These are phyloP conservation scores for Sanghuangporus baumii DNA, from an alignment of 1,284 basidiomycete genomes.

Conservation along the genomic window DNA sequence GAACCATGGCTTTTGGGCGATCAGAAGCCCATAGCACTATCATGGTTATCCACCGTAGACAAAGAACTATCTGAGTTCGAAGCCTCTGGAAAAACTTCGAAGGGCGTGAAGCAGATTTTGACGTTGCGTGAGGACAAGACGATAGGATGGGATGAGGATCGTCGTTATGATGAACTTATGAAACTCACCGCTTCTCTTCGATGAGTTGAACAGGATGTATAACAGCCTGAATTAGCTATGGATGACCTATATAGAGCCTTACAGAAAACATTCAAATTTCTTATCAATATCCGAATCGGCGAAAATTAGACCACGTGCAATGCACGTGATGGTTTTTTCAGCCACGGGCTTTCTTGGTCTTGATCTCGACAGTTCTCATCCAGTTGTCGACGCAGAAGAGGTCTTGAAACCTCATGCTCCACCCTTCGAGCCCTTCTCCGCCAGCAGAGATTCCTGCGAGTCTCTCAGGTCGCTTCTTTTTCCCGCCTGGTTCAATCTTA, in stretches of 20 bases:
- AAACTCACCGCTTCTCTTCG: conserved; percentile 26
- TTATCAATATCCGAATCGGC: neutral
- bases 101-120: conserved; percentile 37
- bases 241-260: neutral
- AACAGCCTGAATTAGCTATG: neutral
- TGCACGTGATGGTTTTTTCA: neutral
- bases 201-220: neutral
- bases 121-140: conserved; percentile 42
- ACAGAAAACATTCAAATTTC: neutral
- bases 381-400: too few relatives aligned
- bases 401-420: neutral
- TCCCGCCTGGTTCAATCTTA: conserved; percentile 5
- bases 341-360: too few relatives aligned
- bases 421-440: neutral
- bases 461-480: conserved; percentile 6
- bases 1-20: conserved; percentile 31
- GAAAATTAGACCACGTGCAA: neutral
- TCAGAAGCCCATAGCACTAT: conserved; percentile 41
- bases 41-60: conserved; percentile 46
- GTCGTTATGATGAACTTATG: conserved; percentile 43
- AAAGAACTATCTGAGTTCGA: conserved; percentile 36
- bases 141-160: conserved; percentile 52
- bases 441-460: neutral
- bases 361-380: too few relatives aligned
- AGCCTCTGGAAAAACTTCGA: conserved; percentile 25